phyloP scores from a whole-genome alignment of 192 early-diverging fungal genomes.

The Linnemannia zychae region DNA sequence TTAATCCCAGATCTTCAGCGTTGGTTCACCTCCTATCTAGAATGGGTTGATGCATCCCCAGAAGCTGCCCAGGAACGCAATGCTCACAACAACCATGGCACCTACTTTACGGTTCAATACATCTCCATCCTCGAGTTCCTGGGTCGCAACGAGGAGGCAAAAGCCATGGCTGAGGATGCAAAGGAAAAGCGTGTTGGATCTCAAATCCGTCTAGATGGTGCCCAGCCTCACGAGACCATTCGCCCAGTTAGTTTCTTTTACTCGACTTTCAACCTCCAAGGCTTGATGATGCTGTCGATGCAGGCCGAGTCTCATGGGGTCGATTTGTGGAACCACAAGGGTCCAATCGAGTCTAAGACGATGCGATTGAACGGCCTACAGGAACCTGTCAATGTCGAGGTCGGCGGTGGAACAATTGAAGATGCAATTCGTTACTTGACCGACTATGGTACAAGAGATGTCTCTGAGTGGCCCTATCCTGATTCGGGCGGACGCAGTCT shows the following conservation, averaged over 20 bases:
- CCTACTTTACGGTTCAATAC: slow-evolving; percentile 67
- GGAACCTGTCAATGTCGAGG: slow-evolving; percentile 6
- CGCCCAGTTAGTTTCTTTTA: slow-evolving; percentile 65
- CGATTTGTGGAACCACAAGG: slow-evolving; percentile 59
- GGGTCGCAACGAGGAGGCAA: slow-evolving; percentile 51
- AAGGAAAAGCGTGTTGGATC: slow-evolving; percentile 50
- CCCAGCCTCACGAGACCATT: slow-evolving; percentile 61
- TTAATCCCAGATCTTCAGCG: slow-evolving; percentile 44
- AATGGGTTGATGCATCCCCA: slow-evolving; percentile 46
- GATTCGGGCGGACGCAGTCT: slow-evolving; percentile 26
- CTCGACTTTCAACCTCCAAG: slow-evolving; percentile 65
- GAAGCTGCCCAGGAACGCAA: slow-evolving; percentile 49
- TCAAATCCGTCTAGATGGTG: slow-evolving; percentile 60
- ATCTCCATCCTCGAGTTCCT: slow-evolving; percentile 64
- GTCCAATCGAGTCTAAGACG: slow-evolving; percentile 5
- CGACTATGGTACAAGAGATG: slow-evolving; percentile 28
- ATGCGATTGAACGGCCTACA: slow-evolving; percentile 21
- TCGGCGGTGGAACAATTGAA: slow-evolving; percentile 45
- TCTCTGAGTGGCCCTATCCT: slow-evolving; percentile 52
- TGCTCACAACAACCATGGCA: slow-evolving; percentile 68
- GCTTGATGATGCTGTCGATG: slow-evolving; percentile 57
- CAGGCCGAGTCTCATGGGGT: slow-evolving; percentile 48
- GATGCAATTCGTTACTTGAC: slow-evolving; percentile 38
- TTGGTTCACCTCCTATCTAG: slow-evolving; percentile 56
- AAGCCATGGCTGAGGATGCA: slow-evolving; percentile 24